Conservation (phyloP, 2,329 filamentous ascomycete genomes). For the Monosporascus cannonballus region DNA sequence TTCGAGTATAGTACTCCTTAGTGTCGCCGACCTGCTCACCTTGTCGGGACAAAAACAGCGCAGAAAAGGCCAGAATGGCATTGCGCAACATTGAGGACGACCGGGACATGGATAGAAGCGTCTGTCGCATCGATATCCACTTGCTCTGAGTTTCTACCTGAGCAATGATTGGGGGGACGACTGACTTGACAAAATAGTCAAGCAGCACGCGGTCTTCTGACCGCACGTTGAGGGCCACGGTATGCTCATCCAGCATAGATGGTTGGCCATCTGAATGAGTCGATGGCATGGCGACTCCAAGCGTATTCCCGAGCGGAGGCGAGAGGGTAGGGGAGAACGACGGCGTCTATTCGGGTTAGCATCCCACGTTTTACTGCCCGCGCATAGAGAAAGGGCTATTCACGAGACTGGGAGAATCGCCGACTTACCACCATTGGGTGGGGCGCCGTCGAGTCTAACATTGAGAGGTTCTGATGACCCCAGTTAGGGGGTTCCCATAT, state of each 20-base stretch:
- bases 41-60: slow-evolving; percentile 33
- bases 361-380: background rate
- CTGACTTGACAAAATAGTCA: slow-evolving; percentile 41
- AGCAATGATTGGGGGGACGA: slow-evolving; percentile 46
- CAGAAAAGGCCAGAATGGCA: slow-evolving; percentile 47
- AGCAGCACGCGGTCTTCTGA: slow-evolving; percentile 33
- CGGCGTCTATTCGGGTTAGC: slow-evolving; percentile 3
- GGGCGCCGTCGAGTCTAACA: slow-evolving; percentile 6
- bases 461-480: slow-evolving; percentile 4
- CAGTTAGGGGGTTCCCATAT: slow-evolving; percentile 22
- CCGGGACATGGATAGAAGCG: slow-evolving; percentile 40
- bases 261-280: slow-evolving; percentile 7
- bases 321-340: slow-evolving; percentile 4
- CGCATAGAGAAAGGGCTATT: background rate
- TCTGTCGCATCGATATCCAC: slow-evolving; percentile 43
- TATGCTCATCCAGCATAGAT: slow-evolving; percentile 11
- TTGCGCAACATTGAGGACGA: slow-evolving; percentile 40
- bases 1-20: slow-evolving; percentile 31
- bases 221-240: slow-evolving; percentile 15
- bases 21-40: slow-evolving; percentile 28
- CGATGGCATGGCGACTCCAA: slow-evolving; percentile 3
- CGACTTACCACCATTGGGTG: slow-evolving; percentile 17
- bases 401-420: background rate
- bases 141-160: slow-evolving; percentile 47
- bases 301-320: slow-evolving; percentile 1